Conservation (phyloP, 2,329 filamentous ascomycete genomes). For the Coniella lustricola region DNA sequence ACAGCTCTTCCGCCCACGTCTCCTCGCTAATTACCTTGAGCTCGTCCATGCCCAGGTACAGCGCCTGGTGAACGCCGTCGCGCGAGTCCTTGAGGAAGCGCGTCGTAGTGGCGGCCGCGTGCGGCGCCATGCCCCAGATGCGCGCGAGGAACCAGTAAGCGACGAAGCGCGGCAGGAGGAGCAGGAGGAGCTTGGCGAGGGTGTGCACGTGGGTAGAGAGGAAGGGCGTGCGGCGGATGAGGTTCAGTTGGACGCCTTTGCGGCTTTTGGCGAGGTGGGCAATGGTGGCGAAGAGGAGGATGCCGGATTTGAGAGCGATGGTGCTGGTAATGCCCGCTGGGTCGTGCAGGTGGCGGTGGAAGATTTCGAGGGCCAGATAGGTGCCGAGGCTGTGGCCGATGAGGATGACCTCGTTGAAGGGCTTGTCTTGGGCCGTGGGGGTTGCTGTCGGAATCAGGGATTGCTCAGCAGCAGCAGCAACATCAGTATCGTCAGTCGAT, state of each 20-base stretch:
- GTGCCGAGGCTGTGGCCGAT: conserved; percentile 69
- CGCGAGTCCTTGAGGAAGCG: conserved; percentile 44
- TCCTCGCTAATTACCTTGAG: conserved; percentile 50
- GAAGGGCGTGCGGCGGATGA: conserved; percentile 35
- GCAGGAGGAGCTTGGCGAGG: conserved; percentile 35
- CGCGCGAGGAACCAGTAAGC: conserved; percentile 37
- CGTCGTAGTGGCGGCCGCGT: conserved; percentile 43
- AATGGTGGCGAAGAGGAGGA: conserved; percentile 69
- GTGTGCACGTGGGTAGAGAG: conserved; percentile 35
- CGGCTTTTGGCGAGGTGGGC: conserved; percentile 61
- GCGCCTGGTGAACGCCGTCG: conserved; percentile 52
- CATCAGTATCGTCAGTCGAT: too few species aligned
- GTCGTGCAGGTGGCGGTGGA: conserved; percentile 46
- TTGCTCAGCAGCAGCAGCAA: too few species aligned
- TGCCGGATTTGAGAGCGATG: conserved; percentile 41
- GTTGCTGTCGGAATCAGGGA: too few species aligned
- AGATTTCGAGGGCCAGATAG: conserved; percentile 64
- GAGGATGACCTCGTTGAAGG: conserved; percentile 55
- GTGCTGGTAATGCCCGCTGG: conserved; percentile 25
- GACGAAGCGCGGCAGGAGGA: conserved; percentile 30
- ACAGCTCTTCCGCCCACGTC: conserved; percentile 35
- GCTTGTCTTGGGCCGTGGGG: conserved; percentile 24
- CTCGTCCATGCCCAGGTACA: conserved; percentile 54
- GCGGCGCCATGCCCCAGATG: conserved; percentile 40
- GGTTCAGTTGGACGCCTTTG: conserved; percentile 46